Evolutionary conservation across 2,329 filamentous ascomycete species (phyloP).

Genomic region (Ophiostoma piceae): DNA sequence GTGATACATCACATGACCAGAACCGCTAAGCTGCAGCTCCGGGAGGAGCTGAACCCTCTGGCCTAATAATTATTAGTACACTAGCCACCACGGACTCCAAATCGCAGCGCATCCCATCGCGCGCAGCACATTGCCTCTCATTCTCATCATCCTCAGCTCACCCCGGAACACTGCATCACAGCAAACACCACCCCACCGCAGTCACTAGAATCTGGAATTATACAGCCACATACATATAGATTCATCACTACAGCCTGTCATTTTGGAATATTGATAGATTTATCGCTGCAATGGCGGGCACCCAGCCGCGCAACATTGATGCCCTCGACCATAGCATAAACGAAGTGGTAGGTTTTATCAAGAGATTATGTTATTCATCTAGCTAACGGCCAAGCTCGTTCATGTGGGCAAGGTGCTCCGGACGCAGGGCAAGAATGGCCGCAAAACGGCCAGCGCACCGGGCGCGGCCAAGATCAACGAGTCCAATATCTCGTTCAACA

Average conservation of each 20-base stretch:
- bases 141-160: background rate
- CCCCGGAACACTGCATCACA: background rate
- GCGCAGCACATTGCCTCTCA: background rate
- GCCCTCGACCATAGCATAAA: constrained; percentile 51
- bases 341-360: constrained; percentile 44
- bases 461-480: constrained; percentile 43
- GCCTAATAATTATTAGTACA: background rate
- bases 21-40: background rate
- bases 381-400: constrained; percentile 43
- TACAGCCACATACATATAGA: background rate
- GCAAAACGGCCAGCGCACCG: constrained; percentile 36
- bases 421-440: constrained; percentile 43
- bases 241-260: background rate
- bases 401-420: constrained; percentile 55
- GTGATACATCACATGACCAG: background rate
- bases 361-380: too few species aligned
- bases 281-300: constrained; percentile 18
- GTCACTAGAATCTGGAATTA: too few species aligned
- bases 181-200: background rate
- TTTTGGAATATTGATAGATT: background rate
- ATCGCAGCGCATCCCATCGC: constrained; percentile 8
- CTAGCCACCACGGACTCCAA: background rate
- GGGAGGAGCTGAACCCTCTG: background rate
- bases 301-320: constrained; percentile 35
- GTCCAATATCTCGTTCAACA: constrained; percentile 46